These are phyloP conservation scores for Brassica juncea DNA, from an alignment of 345 rosid species.

Conservation along the genomic window DNA sequence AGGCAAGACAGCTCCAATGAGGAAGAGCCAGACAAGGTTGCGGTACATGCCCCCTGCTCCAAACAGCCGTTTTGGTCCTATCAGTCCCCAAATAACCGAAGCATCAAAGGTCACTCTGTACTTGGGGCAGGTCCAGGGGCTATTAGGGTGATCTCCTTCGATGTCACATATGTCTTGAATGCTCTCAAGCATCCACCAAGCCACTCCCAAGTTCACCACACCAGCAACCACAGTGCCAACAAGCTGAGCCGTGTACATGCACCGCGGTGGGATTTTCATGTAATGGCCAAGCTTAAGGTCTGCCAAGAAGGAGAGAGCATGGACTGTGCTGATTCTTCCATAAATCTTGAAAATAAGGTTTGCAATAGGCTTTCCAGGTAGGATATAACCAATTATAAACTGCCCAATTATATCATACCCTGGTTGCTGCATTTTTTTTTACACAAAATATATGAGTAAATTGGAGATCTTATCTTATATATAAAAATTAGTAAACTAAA, in stretches of 20 bases:
- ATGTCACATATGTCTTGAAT: conserved; percentile 85
- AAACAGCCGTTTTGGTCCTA: conserved; percentile 80
- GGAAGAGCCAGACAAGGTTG: conserved; percentile 93
- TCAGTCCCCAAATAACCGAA: conserved; percentile 96
- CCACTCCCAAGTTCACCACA: conserved; percentile 80
- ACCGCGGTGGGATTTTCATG: conserved; percentile 98
- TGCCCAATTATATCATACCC: conserved; percentile 98
- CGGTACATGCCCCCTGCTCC: conserved; percentile 94
- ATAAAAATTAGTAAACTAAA: conserved; percentile 14
- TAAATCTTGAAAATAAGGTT: conserved; percentile 94
- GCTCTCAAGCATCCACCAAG: conserved; percentile 99
- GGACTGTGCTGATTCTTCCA: conserved; percentile 90
- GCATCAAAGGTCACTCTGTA: conserved; percentile 96
- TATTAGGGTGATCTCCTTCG: conserved; percentile 65
- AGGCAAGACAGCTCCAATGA: conserved; percentile 88
- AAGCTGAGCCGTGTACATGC: conserved; percentile 97
- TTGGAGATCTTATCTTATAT: neutral
- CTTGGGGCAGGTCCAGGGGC: conserved; percentile 99
- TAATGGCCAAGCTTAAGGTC: conserved; percentile 99
- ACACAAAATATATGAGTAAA: neutral
- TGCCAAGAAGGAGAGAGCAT: conserved; percentile 93
- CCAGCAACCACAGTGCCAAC: conserved; percentile 87
- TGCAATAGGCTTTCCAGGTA: conserved; percentile 95
- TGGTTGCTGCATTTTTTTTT: conserved; percentile 70
- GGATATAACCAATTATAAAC: conserved; percentile 87